Evolutionary conservation across 257 asterid genomes (phyloP).

Genomic region (Nicotiana noctiflora): DNA sequence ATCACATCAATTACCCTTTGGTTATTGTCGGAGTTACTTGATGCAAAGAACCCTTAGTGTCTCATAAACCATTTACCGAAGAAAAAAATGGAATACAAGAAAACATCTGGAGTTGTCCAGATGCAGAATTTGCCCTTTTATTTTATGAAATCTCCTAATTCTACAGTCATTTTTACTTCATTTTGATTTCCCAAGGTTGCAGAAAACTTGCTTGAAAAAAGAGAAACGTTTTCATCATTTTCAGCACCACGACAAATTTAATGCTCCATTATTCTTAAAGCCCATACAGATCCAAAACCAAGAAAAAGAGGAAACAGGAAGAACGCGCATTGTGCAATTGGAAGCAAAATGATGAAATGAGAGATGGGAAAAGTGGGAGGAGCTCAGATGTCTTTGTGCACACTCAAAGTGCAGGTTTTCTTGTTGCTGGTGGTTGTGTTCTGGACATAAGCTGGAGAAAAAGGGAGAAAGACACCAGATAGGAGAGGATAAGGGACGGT

Average conservation of each 20-base stretch:
- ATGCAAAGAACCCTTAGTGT: not conserved
- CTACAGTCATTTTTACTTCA: not conserved
- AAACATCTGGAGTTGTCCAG: not conserved
- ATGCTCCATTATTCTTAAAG: not conserved
- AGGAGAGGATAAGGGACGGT: not conserved
- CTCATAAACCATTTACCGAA: not conserved
- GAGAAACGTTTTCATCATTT: not conserved
- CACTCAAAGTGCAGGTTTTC: not conserved
- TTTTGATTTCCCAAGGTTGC: no score
- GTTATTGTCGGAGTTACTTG: not conserved
- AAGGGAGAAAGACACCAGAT: not conserved
- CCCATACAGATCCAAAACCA: not conserved
- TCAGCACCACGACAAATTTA: not conserved
- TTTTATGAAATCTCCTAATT: not conserved
- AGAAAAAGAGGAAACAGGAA: not conserved
- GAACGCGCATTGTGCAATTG: not conserved
- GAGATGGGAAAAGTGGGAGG: not conserved
- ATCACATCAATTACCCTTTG: no score
- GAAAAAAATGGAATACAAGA: not conserved
- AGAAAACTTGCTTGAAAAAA: no score
- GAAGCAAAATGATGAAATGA: not conserved
- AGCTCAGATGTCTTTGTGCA: not conserved
- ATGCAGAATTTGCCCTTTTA: no score
- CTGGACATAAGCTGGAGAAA: not conserved
- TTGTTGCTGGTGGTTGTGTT: not conserved